These are phyloP conservation scores for Casuarina glauca DNA, from an alignment of 306 rosid genomes.

Conservation along the genomic window DNA sequence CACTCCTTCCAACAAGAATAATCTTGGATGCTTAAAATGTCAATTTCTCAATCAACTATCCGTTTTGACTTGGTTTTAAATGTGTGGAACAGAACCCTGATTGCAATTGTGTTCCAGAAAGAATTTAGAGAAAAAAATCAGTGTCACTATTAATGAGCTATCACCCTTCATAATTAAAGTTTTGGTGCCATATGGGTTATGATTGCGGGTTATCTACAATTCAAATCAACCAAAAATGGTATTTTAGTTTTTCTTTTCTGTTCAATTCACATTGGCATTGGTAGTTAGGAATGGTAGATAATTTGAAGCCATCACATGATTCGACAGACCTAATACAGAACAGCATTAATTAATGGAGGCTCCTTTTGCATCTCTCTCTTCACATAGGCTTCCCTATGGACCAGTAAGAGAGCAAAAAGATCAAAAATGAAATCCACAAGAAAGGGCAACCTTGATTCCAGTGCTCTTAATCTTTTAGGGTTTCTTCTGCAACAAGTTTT, in stretches of 20 bases:
- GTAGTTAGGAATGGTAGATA: conserved; percentile 89
- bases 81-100: too few species aligned
- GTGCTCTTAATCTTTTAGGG: conserved; percentile 44
- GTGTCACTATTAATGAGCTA: conserved; percentile 25
- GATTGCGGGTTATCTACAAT: conserved; percentile 59
- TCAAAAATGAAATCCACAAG: conserved; percentile 38
- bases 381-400: conserved; percentile 20
- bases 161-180: conserved; percentile 58
- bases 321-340: conserved; percentile 40
- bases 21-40: too few species aligned
- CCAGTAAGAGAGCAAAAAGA: conserved; percentile 45
- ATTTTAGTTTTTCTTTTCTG: not conserved
- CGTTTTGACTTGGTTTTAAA: too few species aligned
- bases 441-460: conserved; percentile 55
- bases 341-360: conserved; percentile 39
- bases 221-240: conserved; percentile 40
- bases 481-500: conserved; percentile 53
- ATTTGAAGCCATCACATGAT: conserved; percentile 66
- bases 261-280: conserved; percentile 25
- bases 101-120: not conserved
- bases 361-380: conserved; percentile 40
- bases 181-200: conserved; percentile 82
- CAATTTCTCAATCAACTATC: too few species aligned
- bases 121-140: not conserved
- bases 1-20: too few species aligned